Evolutionary conservation across 164 flowering plant species (phyloP), one percentile per base, ranked within the genome.

Genomic region (Saururus chinensis): DNA sequence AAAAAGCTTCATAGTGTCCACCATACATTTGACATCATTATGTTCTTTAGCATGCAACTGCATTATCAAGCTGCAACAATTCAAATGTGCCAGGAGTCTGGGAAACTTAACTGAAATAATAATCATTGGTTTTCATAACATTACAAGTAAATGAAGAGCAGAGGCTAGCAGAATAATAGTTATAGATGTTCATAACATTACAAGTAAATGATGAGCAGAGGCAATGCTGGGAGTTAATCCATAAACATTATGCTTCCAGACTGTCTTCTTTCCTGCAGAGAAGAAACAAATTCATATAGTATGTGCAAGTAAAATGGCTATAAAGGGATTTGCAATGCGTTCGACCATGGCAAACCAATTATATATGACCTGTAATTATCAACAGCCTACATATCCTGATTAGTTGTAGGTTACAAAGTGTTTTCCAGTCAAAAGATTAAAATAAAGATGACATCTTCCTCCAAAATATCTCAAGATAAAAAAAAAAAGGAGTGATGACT

Each of bases 171-270:
- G n/a, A 21, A 37, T 19, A 61, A 22, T 14, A 19, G 48, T 35
- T 19, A 57, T 9, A 62, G 26, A 42, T 45, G 30, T 54, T 37
- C 22, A 59, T 45, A 16, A 48, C 35, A 22, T 57, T 82, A 95
- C 97, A 92, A 95, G 73, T 58, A 95, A 71, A 67, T 76, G 78
- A 70, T 95, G 83, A 60, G 87, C 93, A 68, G 93, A 83, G 45
- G 73, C 88, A 70, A 84, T 57, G 63, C 67, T 78, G 59, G 99
- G 97, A 62, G 82, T 73, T 67, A 91, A 52, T 64, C 99, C 99
- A 79, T 79, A 87, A 9, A 82, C 71, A 69, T 91, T 95, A 71
- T 86, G 92, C 76, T 82, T 82, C 81, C 83, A 81, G 53, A 95
- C 58, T 12, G 79, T 67, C 76, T 77, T 88, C 81, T 82, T 84